phyloP scores from a whole-genome alignment of 345 rosid genomes.

The Nasturtium officinale region DNA sequence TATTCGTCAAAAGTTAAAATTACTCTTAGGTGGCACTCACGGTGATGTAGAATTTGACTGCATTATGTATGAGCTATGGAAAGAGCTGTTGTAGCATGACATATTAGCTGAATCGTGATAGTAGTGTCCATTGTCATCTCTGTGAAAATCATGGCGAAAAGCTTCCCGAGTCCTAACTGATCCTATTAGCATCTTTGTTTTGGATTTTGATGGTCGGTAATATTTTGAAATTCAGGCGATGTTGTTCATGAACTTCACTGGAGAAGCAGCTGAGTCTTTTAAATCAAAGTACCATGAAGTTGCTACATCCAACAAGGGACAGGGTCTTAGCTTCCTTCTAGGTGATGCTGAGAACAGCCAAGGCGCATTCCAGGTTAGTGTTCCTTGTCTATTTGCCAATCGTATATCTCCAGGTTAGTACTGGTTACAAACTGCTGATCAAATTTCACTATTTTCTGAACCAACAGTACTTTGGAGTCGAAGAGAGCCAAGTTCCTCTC shows the following conservation, averaged over 20 bases:
- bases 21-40: background rate
- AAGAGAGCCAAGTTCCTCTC: constrained; percentile 86
- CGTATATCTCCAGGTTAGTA: background rate
- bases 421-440: constrained; percentile 13
- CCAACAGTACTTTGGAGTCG: constrained; percentile 89
- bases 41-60: background rate
- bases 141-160: background rate
- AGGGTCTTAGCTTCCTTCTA: constrained; percentile 73
- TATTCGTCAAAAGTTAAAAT: background rate
- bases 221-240: constrained; percentile 61
- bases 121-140: background rate
- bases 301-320: constrained; percentile 72
- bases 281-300: constrained; percentile 69
- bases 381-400: constrained; percentile 6
- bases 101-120: constrained; percentile 1
- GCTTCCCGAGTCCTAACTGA: constrained; percentile 5
- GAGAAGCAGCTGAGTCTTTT: constrained; percentile 61
- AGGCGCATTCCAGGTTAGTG: constrained; percentile 91
- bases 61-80: constrained; percentile 5
- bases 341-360: constrained; percentile 89
- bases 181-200: constrained; percentile 4
- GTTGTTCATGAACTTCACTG: constrained; percentile 74
- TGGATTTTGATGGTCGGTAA: constrained; percentile 25
- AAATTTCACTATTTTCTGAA: constrained; percentile 13
- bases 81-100: background rate